Base-by-base conservation (phyloP, 2,329 filamentous ascomycete species). In the Pseudocercospora vitis region DNA sequence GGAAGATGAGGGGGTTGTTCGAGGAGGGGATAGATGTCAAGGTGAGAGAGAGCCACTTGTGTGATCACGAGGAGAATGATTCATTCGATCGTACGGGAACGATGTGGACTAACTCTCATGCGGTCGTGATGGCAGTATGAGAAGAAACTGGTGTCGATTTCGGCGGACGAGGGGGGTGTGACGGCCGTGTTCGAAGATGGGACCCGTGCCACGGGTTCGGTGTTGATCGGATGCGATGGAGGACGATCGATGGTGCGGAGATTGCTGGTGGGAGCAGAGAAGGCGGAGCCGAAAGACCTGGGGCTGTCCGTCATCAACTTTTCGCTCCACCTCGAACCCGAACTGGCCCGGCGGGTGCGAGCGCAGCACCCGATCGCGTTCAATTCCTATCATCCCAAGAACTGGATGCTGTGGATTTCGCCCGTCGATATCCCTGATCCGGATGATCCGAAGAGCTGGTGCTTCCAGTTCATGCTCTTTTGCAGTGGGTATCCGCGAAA, bases 151-250 rank as follows among this genome's bases (percentile, higher is more conserved):
- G 32, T 12, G 6, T 50, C 42, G 2, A 55, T 58, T 19, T 33
- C 14, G 7, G 16, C 51, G 24, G 29, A 50, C 18, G 24, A 48
- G 18, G 29, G 48, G 26, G 7, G 37, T 26, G 53, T 58, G 8
- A 56, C 51, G 7, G 58, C 56, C 14, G 4, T 48, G 7, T 63
- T 61, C 44, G 52, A 58, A 45, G 58, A 63, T 31, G 58, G 56
- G 23, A 37, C 31, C 6, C n/a, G 33, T 18, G 52, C 53, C 3
- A 46, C 24, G 9, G 55, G 56, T 3, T 37, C 52, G 4, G 35
- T 61, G 2, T 39, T 61, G 8, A 33, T 63, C 3, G 60, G 58
- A 14, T 59, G 54, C 35, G 56, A 63, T 28, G 58, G 60, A 23
- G 26, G 52, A 16, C 40, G 32, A 12, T 61, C 58, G 7, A 23